Conservation (phyloP, 1,284 basidiomycete species). For the Bjerkandera adusta region DNA sequence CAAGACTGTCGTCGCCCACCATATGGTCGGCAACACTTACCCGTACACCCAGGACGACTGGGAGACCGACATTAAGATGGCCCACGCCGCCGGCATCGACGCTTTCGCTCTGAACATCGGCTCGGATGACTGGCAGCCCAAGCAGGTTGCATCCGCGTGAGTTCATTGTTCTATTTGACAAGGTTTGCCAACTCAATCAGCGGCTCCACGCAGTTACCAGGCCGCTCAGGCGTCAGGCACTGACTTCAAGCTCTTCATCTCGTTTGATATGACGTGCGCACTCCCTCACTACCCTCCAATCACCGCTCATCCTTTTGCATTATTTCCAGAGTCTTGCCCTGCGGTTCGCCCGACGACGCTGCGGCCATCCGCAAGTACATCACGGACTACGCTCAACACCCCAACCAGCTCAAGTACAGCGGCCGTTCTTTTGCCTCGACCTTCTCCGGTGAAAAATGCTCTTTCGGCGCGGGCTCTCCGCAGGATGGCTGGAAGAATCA, state of each 20-base stretch:
- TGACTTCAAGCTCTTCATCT: slow-evolving; percentile 77
- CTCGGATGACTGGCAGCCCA: slow-evolving; percentile 62
- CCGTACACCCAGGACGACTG: slow-evolving; percentile 62
- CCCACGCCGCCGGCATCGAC: slow-evolving; percentile 59
- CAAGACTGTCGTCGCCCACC: slow-evolving; percentile 64
- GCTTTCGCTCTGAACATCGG: slow-evolving; percentile 71
- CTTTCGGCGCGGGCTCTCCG: slow-evolving; percentile 58
- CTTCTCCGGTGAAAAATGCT: slow-evolving; percentile 77
- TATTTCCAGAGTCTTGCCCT: slow-evolving; percentile 51
- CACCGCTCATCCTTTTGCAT: not conserved
- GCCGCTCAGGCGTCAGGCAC: slow-evolving; percentile 54
- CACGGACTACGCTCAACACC: slow-evolving; percentile 51
- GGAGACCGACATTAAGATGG: slow-evolving; percentile 54
- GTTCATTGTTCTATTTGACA: slow-evolving; percentile 28
- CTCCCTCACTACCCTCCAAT: not conserved
- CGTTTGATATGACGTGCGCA: slow-evolving; percentile 74
- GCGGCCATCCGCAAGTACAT: slow-evolving; percentile 59
- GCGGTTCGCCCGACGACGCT: slow-evolving; percentile 51
- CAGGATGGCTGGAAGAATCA: slow-evolving; percentile 56
- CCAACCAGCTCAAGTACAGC: slow-evolving; percentile 63
- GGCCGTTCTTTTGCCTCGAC: slow-evolving; percentile 69
- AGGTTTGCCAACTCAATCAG: not conserved
- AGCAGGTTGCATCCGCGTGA: slow-evolving; percentile 64
- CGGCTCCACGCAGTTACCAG: slow-evolving; percentile 37
- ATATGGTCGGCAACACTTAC: slow-evolving; percentile 68